Percentiles rank a stretch among this genome's conserved stretches.
Conservation (phyloP, 805 yeast species). For the Lipomyces kockii region DNA sequence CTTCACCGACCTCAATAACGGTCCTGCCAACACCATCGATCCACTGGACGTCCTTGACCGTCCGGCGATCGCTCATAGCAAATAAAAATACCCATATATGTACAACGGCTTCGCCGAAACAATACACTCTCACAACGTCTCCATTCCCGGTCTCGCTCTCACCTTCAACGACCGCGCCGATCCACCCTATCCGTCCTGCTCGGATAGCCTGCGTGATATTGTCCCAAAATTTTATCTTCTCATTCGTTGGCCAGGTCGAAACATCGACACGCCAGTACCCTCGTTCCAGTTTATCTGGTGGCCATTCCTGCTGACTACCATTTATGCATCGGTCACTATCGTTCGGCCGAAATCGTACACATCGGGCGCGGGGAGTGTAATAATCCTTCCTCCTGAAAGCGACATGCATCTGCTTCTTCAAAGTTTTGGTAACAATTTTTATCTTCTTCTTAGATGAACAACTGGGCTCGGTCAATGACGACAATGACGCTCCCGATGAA, state of each 20-base stretch:
- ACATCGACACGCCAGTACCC: constrained; percentile 28
- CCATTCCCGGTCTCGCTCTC: not conserved
- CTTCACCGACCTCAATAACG: constrained; percentile 8
- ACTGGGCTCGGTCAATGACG: not conserved
- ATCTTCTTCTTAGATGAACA: not conserved
- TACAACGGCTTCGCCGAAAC: constrained; percentile 28
- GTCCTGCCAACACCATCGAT: constrained; percentile 17
- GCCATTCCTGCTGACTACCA: constrained; percentile 6
- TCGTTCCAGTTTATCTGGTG: constrained; percentile 22
- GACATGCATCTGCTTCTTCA: constrained; percentile 8
- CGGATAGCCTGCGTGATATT: constrained; percentile 14
- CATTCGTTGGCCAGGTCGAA: constrained; percentile 15
- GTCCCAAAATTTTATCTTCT: constrained; percentile 25
- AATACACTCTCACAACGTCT: constrained; percentile 22
- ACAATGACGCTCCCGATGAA: not conserved
- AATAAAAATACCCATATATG: constrained; percentile 30
- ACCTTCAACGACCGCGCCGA: constrained; percentile 15
- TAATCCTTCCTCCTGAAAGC: constrained; percentile 19
- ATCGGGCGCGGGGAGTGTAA: constrained; percentile 15
- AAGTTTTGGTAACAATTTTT: constrained; percentile 16
- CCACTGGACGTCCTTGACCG: constrained; percentile 14
- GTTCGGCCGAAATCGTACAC: constrained; percentile 7
- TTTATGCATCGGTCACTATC: not conserved
- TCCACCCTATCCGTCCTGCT: constrained; percentile 25
- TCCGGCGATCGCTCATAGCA: constrained; percentile 25